Evolutionary conservation across 164 flowering plant species (phyloP), one percentile per base, ranked within the genome.

Genomic region (Vitis cinerea): DNA sequence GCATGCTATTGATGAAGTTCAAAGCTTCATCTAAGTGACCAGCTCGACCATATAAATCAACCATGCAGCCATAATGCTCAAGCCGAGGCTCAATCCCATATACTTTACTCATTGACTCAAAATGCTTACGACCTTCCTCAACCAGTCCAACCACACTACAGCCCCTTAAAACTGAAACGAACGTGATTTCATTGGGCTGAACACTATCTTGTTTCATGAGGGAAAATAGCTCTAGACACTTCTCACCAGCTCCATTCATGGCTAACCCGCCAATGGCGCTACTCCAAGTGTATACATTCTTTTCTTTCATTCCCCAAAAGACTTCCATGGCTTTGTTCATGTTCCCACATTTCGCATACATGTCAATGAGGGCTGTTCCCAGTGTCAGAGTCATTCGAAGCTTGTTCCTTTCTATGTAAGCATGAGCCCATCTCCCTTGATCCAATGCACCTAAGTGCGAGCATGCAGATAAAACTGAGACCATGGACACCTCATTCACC

Each of bases 11-110:
- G 31, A 87, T 83, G 65, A 88, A 64, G 14, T 71, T 59, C 1
- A 81, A 8, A 6, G 93, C 93, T 48, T 85, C 89, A 11, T 78
- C 72, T 64, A 87, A 64, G 11, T 55, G 79, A 1, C 93, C 91
- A 9, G 85, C 85, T 69, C 89, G 78, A 9, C 88, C 83, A 65
- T 80, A 77, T 31, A 87, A 68, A 72, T 87, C 87, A 7, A 88
- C 89, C 81, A 87, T 80, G 73, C 88, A 84, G 6, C 88, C 91
- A 56, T 84, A 87, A 60, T 89, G 93, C 77, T 89, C 88, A 10
- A 78, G 71, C 55, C n/a, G 53, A 49, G 89, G 88, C 47, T 83
- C 78, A 54, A 89, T 71, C 12, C 82, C 83, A 67, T 77, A 82
- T 51, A 58, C 74, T 10, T 23, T 59, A 9, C 48, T 80, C 83